Evolutionary conservation across 441 rosid species (phyloP).

Genomic region (Flueggea neowawraea): DNA sequence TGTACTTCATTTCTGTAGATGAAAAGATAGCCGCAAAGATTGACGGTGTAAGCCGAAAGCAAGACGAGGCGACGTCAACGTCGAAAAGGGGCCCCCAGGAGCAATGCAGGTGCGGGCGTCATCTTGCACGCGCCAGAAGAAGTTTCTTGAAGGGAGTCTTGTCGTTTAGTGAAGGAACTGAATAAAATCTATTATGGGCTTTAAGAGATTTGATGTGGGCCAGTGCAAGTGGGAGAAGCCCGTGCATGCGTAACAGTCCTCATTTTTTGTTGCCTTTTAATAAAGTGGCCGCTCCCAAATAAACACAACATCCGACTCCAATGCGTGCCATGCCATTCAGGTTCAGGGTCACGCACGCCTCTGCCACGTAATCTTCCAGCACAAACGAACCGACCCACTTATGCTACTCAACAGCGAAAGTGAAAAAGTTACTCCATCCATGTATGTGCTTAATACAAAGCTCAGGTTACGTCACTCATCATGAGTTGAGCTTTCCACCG

Average conservation of each 20-base stretch:
- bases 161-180: not conserved
- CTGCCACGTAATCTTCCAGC: too few relatives aligned
- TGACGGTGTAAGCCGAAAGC: conserved; percentile 34
- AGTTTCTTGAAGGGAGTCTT: not conserved
- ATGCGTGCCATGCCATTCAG: too few relatives aligned
- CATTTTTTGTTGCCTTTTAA: not conserved
- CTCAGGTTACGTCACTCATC: not conserved
- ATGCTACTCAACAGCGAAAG: too few relatives aligned
- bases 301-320: not conserved
- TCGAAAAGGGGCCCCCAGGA: conserved; percentile 11
- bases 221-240: conserved; percentile 15
- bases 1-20: too few relatives aligned
- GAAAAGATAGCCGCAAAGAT: conserved; percentile 29
- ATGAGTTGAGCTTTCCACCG: conserved; percentile 4
- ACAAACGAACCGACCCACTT: not conserved
- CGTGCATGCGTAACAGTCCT: conserved; percentile 26
- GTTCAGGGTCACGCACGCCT: too few relatives aligned
- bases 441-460: not conserved
- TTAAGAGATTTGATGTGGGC: conserved; percentile 1
- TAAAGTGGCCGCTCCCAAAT: not conserved
- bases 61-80: not conserved
- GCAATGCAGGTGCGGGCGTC: too few relatives aligned
- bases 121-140: too few relatives aligned
- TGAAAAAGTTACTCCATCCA: not conserved
- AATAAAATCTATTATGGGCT: not conserved